Conservation (phyloP, 169 alveolate species). For the Babesia divergens region DNA sequence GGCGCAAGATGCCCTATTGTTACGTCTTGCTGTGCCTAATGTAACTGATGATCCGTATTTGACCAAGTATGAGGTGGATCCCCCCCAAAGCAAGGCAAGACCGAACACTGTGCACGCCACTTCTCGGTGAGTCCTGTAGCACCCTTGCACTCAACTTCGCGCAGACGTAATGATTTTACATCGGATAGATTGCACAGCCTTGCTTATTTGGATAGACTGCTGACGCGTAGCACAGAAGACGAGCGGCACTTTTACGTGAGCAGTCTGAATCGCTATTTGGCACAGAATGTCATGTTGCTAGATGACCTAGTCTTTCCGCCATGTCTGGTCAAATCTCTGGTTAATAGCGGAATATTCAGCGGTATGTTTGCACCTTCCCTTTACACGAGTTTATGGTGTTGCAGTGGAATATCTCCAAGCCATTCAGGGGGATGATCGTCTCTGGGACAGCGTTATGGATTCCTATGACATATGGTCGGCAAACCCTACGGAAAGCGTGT, state of each 20-base stretch:
- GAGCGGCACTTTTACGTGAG: background rate
- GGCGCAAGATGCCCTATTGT: background rate
- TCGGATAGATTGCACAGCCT: background rate
- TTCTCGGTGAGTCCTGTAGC: background rate
- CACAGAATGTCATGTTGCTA: background rate
- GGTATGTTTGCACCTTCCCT: too few relatives aligned
- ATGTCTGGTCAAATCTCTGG: conserved; percentile 2
- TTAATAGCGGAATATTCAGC: background rate
- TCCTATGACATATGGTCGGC: background rate
- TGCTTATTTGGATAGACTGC: background rate
- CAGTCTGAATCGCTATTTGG: background rate
- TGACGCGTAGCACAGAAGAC: conserved; percentile 16
- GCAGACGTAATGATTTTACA: background rate
- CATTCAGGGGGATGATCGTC: background rate
- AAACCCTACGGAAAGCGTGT: background rate
- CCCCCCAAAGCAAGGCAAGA: background rate
- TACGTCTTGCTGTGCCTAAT: background rate
- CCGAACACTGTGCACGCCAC: background rate
- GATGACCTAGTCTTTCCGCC: conserved; percentile 39
- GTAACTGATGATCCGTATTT: background rate
- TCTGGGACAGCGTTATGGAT: background rate
- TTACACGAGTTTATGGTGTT: too few relatives aligned
- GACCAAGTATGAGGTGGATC: background rate
- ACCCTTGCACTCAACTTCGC: background rate
- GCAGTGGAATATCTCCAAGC: too few relatives aligned